These are phyloP conservation scores for Alternaria postmessia DNA, from an alignment of 2,329 filamentous ascomycete genomes.

Conservation along the genomic window DNA sequence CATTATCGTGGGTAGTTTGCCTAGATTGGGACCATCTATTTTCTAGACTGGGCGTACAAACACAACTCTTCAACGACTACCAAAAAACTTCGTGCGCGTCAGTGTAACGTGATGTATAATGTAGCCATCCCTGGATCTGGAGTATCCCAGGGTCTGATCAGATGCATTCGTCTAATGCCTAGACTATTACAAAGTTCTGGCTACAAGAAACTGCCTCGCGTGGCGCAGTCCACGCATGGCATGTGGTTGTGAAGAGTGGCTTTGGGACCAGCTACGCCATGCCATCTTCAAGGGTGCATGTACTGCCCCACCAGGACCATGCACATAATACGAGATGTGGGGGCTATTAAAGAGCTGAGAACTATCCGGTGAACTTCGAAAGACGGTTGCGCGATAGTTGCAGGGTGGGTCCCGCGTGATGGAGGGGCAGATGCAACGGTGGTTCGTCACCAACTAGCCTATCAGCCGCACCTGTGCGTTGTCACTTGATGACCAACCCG, in stretches of 20 bases:
- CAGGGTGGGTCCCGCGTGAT: not conserved
- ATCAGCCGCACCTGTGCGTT: not conserved
- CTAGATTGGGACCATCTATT: fast-evolving
- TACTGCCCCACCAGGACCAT: not conserved
- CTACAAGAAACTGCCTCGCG: not conserved
- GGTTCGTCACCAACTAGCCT: not conserved
- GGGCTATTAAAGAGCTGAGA: not conserved
- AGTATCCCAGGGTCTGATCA: not conserved
- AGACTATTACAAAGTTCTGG: no score
- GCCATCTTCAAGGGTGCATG: not conserved
- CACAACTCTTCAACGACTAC: not conserved
- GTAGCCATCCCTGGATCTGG: not conserved
- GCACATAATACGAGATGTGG: not conserved
- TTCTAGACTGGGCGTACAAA: not conserved
- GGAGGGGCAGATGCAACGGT: not conserved
- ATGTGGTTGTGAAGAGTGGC: not conserved
- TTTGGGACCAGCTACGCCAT: not conserved
- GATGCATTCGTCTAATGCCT: not conserved
- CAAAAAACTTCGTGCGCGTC: fast-evolving
- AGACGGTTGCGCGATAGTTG: not conserved
- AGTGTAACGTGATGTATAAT: not conserved
- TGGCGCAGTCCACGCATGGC: not conserved
- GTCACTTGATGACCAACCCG: not conserved
- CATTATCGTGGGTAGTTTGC: not conserved
- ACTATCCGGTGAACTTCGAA: not conserved